These are phyloP conservation scores for Myrmaecium sp. DNA, from an alignment of 2,329 filamentous ascomycete genomes.

Conservation along the genomic window DNA sequence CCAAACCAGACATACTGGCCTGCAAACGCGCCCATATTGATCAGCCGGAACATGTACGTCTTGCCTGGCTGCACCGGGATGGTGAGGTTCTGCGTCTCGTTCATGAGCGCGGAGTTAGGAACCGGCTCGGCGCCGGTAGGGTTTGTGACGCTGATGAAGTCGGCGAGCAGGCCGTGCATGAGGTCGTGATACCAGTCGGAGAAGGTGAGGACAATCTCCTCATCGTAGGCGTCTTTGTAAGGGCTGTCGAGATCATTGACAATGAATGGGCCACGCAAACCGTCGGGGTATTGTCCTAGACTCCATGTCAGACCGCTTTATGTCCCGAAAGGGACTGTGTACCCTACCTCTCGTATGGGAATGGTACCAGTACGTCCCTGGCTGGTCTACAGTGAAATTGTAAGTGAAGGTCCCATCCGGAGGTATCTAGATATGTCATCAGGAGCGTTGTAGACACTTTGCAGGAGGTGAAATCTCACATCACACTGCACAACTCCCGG, in stretches of 20 bases:
- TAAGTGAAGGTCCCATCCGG: conserved; percentile 49
- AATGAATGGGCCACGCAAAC: conserved; percentile 48
- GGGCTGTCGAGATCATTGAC: conserved; percentile 42
- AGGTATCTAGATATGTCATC: too few relatives aligned
- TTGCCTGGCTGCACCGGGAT: conserved; percentile 32
- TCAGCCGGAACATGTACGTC: conserved; percentile 47
- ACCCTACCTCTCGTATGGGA: conserved; percentile 33
- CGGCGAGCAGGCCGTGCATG: conserved; percentile 25
- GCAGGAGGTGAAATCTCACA: neutral
- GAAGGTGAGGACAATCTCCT: conserved; percentile 49
- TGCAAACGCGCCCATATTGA: conserved; percentile 55
- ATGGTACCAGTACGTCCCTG: conserved; percentile 49
- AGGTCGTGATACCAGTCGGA: conserved; percentile 57
- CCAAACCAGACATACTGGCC: conserved; percentile 58
- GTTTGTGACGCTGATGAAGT: conserved; percentile 32
- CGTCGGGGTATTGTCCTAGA: conserved; percentile 51
- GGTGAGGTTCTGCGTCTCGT: conserved; percentile 36
- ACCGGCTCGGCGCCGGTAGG: conserved; percentile 47
- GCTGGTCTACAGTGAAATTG: conserved; percentile 44
- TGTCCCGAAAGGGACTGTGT: neutral
- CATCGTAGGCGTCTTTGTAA: conserved; percentile 35
- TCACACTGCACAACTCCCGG: conserved; percentile 40
- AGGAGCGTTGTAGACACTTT: conserved; percentile 33
- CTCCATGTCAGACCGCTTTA: conserved; percentile 9
- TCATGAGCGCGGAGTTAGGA: conserved; percentile 47